These are phyloP conservation scores for Psidium friedrichsthalianum DNA, from an alignment of 345 rosid species.

Conservation along the genomic window DNA sequence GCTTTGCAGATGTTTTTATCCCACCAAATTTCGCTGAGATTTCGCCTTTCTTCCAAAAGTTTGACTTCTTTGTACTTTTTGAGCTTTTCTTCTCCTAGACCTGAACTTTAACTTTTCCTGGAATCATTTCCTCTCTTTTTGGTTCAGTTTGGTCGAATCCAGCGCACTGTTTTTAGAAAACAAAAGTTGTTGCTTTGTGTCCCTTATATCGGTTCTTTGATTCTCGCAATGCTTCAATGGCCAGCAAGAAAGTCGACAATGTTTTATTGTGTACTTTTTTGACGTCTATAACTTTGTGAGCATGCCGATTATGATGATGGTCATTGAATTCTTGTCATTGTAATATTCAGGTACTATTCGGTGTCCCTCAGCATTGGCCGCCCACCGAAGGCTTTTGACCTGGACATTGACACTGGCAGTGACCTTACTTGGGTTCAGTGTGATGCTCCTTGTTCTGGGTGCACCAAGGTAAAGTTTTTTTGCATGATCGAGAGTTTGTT, in stretches of 20 bases:
- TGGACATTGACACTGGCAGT: slow-evolving; percentile 93
- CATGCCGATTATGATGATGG: not conserved
- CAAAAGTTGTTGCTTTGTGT: not conserved
- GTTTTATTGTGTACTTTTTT: not conserved
- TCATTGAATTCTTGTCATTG: not conserved
- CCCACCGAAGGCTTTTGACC: slow-evolving; percentile 69
- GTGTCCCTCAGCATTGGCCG: slow-evolving; percentile 50
- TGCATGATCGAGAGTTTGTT: not conserved
- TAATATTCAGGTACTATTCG: slow-evolving; percentile 56
- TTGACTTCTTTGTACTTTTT: not conserved
- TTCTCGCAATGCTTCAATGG: not conserved
- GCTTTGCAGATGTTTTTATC: not conserved
- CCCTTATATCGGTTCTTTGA: not conserved
- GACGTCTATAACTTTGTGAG: not conserved
- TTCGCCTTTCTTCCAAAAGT: not conserved
- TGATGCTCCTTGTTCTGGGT: slow-evolving; percentile 82
- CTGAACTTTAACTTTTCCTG: not conserved
- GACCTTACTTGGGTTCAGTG: slow-evolving; percentile 97
- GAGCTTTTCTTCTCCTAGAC: not conserved
- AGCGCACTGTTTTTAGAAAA: not conserved
- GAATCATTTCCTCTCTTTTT: not conserved
- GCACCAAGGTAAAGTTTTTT: slow-evolving; percentile 50
- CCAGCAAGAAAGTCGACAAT: not conserved
- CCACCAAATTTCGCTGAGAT: not conserved
- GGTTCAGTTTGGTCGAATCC: not conserved